Percentiles rank a stretch among this genome's conserved stretches.
Evolutionary conservation across 805 yeast genomes (phyloP).

Genomic region (Starmerella vitae): DNA sequence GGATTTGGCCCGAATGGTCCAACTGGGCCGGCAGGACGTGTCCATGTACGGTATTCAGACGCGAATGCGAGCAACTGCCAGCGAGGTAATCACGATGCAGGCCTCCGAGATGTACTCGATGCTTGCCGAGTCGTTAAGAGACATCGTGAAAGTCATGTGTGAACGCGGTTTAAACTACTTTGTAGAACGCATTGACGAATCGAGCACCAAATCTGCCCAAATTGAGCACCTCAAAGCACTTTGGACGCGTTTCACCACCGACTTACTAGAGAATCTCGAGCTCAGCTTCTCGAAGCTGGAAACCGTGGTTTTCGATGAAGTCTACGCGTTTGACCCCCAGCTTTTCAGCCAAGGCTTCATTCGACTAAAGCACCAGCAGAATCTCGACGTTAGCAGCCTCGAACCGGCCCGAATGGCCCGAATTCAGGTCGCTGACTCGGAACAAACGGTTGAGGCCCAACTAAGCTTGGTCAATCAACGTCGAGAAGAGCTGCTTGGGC

Average conservation of each 20-base stretch:
- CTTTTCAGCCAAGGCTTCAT: conserved; percentile 13
- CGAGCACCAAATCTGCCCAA: background rate
- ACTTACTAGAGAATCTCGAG: conserved; percentile 1
- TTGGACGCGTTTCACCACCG: conserved; percentile 4
- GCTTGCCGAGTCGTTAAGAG: conserved; percentile 1
- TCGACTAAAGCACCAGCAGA: conserved; percentile 13
- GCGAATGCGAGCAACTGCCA: conserved; percentile 6
- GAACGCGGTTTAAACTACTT: conserved; percentile 7
- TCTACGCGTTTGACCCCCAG: conserved; percentile 9
- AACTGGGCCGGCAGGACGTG: conserved; percentile 1
- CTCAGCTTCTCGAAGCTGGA: conserved; percentile 5
- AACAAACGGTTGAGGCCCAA: too few relatives aligned
- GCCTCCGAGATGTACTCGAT: conserved; percentile 8
- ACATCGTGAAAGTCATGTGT: conserved; percentile 3
- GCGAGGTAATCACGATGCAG: conserved; percentile 8
- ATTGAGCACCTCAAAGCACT: background rate
- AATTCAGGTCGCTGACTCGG: too few relatives aligned
- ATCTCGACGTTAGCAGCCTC: conserved; percentile 9
- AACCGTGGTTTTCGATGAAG: conserved; percentile 4
- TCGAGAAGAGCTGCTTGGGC: too few relatives aligned
- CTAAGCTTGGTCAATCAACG: too few relatives aligned
- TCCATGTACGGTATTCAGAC: conserved; percentile 2
- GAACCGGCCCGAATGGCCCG: background rate
- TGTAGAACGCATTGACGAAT: background rate
- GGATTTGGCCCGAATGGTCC: conserved; percentile 1